These are phyloP conservation scores for Aspergillus pseudoglaucus DNA, from an alignment of 2,329 filamentous ascomycete species.

Conservation along the genomic window DNA sequence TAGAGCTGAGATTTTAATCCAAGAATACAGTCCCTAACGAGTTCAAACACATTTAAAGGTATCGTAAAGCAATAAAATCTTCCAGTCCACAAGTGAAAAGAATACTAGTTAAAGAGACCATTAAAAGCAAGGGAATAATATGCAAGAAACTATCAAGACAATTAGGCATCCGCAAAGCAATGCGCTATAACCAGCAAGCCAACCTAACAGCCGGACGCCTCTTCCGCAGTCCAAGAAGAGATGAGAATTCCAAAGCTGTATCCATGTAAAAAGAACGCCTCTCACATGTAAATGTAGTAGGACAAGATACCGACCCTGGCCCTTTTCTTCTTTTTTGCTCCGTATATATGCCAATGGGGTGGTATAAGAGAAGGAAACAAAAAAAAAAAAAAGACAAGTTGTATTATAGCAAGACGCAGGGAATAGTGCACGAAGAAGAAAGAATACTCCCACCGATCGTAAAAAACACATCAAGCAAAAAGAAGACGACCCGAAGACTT, in stretches of 20 bases:
- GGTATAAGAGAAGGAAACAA: slow-evolving; percentile 3
- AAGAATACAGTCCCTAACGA: too few species aligned
- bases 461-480: background rate
- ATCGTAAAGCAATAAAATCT: too few species aligned
- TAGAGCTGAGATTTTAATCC: too few species aligned
- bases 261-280: slow-evolving; percentile 18
- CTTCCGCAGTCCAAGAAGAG: slow-evolving; percentile 6
- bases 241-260: slow-evolving; percentile 15
- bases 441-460: too few species aligned
- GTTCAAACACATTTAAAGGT: too few species aligned
- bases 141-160: background rate
- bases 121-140: background rate
- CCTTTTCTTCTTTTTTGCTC: background rate
- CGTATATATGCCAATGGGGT: too few species aligned
- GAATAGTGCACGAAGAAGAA: slow-evolving; percentile 1
- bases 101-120: background rate
- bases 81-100: slow-evolving; percentile 7
- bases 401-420: slow-evolving; percentile 7
- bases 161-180: slow-evolving; percentile 4
- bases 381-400: slow-evolving; percentile 3
- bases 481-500: background rate
- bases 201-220: slow-evolving; percentile 11
- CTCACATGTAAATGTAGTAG: slow-evolving; percentile 1
- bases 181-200: slow-evolving; percentile 9
- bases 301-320: background rate